Conservation (phyloP, 73 alveolate species). For the Tetrahymena thermophila region DNA sequence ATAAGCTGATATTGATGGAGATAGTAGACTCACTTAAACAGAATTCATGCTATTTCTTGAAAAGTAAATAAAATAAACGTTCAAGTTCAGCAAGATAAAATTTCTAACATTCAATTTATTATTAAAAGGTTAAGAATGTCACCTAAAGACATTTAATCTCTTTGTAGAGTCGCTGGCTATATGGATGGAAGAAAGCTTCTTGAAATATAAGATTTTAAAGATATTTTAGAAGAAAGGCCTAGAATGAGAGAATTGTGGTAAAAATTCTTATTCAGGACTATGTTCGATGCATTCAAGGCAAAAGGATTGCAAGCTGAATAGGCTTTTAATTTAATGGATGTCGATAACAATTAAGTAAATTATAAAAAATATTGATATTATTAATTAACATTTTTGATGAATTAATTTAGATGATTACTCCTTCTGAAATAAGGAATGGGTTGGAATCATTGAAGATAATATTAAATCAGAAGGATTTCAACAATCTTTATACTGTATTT, state of each 20-base stretch:
- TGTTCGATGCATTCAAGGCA: constrained; percentile 20
- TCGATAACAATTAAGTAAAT: background rate
- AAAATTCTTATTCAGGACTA: background rate
- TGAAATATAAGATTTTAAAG: constrained; percentile 17
- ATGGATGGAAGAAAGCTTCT: constrained; percentile 5
- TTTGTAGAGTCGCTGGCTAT: constrained; percentile 28
- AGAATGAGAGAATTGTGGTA: constrained; percentile 3
- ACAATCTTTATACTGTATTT: constrained; percentile 23
- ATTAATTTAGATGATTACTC: background rate
- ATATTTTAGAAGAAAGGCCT: constrained; percentile 30
- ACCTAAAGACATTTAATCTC: constrained; percentile 6
- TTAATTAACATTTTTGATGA: background rate
- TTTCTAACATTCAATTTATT: background rate
- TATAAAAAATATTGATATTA: background rate
- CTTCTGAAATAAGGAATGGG: constrained; percentile 20
- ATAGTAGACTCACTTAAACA: constrained; percentile 16
- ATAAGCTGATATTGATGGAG: constrained; percentile 24
- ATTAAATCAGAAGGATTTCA: constrained; percentile 23
- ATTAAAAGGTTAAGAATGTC: background rate
- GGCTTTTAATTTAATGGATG: constrained; percentile 12
- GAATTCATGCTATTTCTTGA: constrained; percentile 8
- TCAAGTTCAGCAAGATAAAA: no score
- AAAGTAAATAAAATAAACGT: background rate
- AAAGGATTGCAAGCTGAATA: constrained; percentile 12
- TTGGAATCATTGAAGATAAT: constrained; percentile 20